Percentiles rank a stretch among this genome's conserved stretches.
Evolutionary conservation across 345 rosid genomes (phyloP).

Genomic region (Gossypium ekmanianum): DNA sequence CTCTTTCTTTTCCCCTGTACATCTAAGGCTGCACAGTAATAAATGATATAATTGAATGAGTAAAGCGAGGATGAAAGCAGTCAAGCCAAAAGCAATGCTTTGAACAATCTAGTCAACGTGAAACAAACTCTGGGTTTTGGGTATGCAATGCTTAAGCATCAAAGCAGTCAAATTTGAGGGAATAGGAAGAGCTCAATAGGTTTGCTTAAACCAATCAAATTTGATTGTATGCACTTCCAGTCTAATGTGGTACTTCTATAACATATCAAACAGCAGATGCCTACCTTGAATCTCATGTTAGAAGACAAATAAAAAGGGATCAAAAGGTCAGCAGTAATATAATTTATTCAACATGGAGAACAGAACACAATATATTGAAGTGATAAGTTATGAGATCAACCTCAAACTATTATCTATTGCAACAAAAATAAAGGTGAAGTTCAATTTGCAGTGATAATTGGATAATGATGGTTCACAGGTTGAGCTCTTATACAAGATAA

Average conservation of each 20-base stretch:
- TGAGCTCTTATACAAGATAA: background rate
- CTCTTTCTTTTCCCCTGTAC: background rate
- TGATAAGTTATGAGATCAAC: background rate
- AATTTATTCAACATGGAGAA: background rate
- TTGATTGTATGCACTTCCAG: no score
- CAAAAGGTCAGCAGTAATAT: background rate
- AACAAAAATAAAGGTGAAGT: background rate
- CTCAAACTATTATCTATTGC: background rate
- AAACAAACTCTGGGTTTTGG: background rate
- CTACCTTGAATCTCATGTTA: background rate
- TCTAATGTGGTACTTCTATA: no score
- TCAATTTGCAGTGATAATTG: background rate
- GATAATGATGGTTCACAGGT: background rate
- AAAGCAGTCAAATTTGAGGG: background rate
- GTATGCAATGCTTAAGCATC: slow-evolving; percentile 6
- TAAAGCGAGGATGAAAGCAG: background rate
- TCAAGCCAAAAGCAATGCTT: background rate
- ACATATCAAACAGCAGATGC: background rate
- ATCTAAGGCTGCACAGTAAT: background rate
- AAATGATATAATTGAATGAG: background rate
- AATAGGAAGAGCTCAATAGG: background rate
- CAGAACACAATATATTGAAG: background rate
- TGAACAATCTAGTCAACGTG: background rate
- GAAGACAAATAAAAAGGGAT: background rate
- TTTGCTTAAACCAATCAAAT: background rate